A percentile compares a stretch with the other conserved stretches of the same genome.
Evolutionary conservation across 768 basidiomycete species (phyloP).

Genomic region (Psilocybe tampanensis): DNA sequence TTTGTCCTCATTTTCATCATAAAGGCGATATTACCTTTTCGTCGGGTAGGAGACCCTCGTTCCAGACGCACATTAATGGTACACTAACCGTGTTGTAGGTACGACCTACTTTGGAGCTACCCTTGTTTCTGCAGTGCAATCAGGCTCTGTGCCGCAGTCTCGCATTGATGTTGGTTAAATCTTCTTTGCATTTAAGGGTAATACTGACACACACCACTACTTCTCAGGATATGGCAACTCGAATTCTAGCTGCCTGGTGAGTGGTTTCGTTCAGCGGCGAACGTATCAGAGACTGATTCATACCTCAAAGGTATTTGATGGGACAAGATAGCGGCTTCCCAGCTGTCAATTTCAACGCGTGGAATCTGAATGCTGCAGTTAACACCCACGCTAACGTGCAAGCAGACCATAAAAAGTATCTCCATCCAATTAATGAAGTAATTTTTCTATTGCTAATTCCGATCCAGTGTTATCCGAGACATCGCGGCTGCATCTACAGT

Average conservation of each 20-base stretch:
- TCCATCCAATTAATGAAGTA: background rate
- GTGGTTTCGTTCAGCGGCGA: background rate
- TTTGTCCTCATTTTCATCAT: background rate
- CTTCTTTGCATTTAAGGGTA: background rate
- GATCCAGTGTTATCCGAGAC: slow-evolving; percentile 50
- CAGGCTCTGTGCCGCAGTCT: slow-evolving; percentile 56
- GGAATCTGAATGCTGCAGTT: slow-evolving; percentile 38
- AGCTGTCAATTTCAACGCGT: slow-evolving; percentile 61
- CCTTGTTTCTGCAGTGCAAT: slow-evolving; percentile 59
- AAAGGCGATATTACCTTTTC: slow-evolving; percentile 44
- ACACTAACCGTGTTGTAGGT: slow-evolving; percentile 17
- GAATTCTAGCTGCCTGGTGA: slow-evolving; percentile 69
- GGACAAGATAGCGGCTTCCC: slow-evolving; percentile 62
- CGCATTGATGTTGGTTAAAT: slow-evolving; percentile 54
- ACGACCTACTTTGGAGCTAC: slow-evolving; percentile 62
- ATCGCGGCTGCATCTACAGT: slow-evolving; percentile 67
- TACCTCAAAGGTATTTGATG: slow-evolving; percentile 41
- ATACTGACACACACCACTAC: background rate
- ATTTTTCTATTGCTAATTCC: background rate
- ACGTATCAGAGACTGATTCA: no score
- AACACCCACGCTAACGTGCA: slow-evolving; percentile 58
- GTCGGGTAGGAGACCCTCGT: slow-evolving; percentile 40
- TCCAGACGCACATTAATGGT: background rate
- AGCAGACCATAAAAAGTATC: slow-evolving; percentile 52
- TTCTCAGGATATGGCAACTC: slow-evolving; percentile 63